Evolutionary conservation across 371 early-diverging fungal genomes (phyloP).

Genomic region (Apophysomyces trapeziformis): DNA sequence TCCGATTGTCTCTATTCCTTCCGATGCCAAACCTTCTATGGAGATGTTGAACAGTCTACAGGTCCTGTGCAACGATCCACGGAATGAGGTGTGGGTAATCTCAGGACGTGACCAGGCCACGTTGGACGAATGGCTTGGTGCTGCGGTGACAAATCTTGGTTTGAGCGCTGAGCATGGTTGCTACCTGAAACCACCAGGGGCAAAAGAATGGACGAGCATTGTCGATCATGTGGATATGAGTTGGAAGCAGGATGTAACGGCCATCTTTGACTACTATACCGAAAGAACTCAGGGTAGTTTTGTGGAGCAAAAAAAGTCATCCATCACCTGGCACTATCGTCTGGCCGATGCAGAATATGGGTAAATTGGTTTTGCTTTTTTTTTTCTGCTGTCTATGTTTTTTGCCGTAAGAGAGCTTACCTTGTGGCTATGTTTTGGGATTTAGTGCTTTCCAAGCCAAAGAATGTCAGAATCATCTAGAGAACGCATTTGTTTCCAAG

Average conservation of each 20-base stretch:
- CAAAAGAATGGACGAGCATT: slow-evolving; percentile 77
- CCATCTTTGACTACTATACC: slow-evolving; percentile 87
- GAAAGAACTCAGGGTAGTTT: slow-evolving; percentile 90
- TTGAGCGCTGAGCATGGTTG: slow-evolving; percentile 96
- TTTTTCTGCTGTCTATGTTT: no score
- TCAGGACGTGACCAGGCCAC: slow-evolving; percentile 88
- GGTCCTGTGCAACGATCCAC: slow-evolving; percentile 67
- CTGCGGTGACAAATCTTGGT: slow-evolving; percentile 66
- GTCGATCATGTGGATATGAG: slow-evolving; percentile 83
- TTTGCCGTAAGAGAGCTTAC: slow-evolving; percentile 47
- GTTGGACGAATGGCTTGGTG: slow-evolving; percentile 89
- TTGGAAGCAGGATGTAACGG: slow-evolving; percentile 91
- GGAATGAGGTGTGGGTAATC: slow-evolving; percentile 89
- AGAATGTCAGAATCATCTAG: slow-evolving; percentile 90
- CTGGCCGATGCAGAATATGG: slow-evolving; percentile 87
- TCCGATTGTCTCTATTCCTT: slow-evolving; percentile 71
- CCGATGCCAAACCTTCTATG: slow-evolving; percentile 70
- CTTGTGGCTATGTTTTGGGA: slow-evolving; percentile 8
- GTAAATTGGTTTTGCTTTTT: slow-evolving; percentile 20
- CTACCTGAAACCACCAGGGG: slow-evolving; percentile 84
- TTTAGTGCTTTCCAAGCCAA: slow-evolving; percentile 77
- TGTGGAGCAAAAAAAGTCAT: slow-evolving; percentile 82
- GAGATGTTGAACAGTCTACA: slow-evolving; percentile 64
- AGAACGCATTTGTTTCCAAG: slow-evolving; percentile 82
- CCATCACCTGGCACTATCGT: slow-evolving; percentile 93